Evolutionary conservation across 2,329 filamentous ascomycete genomes (phyloP).

Genomic region (Ilyonectria destructans): DNA sequence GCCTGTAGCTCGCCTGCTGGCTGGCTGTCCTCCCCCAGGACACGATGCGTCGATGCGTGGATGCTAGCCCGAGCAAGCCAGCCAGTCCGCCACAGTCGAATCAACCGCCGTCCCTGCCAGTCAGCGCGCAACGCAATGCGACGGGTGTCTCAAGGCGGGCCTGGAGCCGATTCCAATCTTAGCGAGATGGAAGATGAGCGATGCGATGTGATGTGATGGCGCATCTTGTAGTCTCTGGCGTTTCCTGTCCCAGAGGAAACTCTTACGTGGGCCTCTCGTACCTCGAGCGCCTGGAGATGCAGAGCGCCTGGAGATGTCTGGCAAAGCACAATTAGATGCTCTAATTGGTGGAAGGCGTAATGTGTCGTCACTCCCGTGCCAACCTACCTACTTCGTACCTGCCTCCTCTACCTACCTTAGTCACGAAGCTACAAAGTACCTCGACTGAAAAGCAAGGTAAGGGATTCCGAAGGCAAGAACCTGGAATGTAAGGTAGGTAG

Average conservation of each 20-base stretch:
- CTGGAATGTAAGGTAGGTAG: not conserved
- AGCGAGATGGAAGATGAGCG: slow-evolving; percentile 39
- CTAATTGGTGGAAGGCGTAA: slow-evolving; percentile 23
- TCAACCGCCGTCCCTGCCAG: slow-evolving; percentile 40
- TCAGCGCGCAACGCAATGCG: slow-evolving; percentile 43
- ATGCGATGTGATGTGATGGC: slow-evolving; percentile 50
- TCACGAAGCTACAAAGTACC: not conserved
- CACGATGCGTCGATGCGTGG: slow-evolving; percentile 1
- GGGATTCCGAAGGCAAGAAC: not conserved
- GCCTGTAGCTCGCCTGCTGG: slow-evolving; percentile 37
- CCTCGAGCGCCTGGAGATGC: slow-evolving; percentile 3
- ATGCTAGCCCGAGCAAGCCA: slow-evolving; percentile 28
- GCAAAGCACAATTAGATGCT: not conserved
- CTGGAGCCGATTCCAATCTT: slow-evolving; percentile 45
- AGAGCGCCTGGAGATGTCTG: not conserved
- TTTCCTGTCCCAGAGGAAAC: not conserved
- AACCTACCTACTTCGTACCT: slow-evolving; percentile 2
- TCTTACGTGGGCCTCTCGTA: slow-evolving; percentile 8
- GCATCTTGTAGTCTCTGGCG: slow-evolving; percentile 39
- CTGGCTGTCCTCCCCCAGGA: slow-evolving; percentile 20
- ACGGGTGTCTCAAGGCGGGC: slow-evolving; percentile 42
- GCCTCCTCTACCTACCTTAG: not conserved
- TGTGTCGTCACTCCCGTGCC: slow-evolving; percentile 20
- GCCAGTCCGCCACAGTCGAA: slow-evolving; percentile 39
- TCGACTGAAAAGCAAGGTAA: not conserved